A percentile compares a stretch with the other conserved stretches of the same genome.
Conservation (phyloP, 2,329 filamentous ascomycete genomes). For the Xenoacremonium recifei region DNA sequence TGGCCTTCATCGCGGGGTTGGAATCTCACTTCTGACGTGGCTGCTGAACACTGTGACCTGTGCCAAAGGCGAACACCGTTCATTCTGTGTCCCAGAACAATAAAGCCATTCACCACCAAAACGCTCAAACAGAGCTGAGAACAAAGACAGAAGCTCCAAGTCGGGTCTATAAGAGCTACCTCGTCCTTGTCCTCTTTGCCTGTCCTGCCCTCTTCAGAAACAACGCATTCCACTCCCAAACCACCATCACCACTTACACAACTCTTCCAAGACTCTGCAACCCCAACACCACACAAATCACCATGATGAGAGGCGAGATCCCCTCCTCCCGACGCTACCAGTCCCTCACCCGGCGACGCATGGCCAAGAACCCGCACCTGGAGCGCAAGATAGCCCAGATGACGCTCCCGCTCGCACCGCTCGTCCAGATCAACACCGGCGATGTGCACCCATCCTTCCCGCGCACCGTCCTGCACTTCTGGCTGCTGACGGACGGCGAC, state of each 20-base stretch:
- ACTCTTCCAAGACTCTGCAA: too few species aligned
- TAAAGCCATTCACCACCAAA: too few species aligned
- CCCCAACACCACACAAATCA: slow-evolving; percentile 11
- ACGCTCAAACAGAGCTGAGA: neutral
- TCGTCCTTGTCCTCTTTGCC: too few species aligned
- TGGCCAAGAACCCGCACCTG: slow-evolving; percentile 50
- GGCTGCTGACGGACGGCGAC: slow-evolving; percentile 69
- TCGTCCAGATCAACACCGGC: slow-evolving; percentile 63
- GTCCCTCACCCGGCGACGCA: slow-evolving; percentile 28
- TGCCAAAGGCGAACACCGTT: too few species aligned
- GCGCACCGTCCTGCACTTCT: slow-evolving; percentile 65
- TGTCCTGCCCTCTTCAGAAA: too few species aligned
- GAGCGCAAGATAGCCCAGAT: slow-evolving; percentile 63
- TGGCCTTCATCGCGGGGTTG: too few species aligned
- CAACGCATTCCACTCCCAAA: neutral
- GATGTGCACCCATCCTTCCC: slow-evolving; percentile 66
- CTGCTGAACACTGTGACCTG: too few species aligned
- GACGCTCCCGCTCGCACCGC: slow-evolving; percentile 62
- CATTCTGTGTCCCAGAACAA: too few species aligned
- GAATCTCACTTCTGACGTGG: too few species aligned
- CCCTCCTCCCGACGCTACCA: slow-evolving; percentile 30
- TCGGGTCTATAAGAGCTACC: neutral
- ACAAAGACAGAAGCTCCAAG: neutral
- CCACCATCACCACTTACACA: slow-evolving; percentile 1
- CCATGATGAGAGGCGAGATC: slow-evolving; percentile 33